Evolutionary conservation across 1,284 basidiomycete species (phyloP), one percentile per base, ranked within the genome.

Genomic region (Hymenochaete sp.): DNA sequence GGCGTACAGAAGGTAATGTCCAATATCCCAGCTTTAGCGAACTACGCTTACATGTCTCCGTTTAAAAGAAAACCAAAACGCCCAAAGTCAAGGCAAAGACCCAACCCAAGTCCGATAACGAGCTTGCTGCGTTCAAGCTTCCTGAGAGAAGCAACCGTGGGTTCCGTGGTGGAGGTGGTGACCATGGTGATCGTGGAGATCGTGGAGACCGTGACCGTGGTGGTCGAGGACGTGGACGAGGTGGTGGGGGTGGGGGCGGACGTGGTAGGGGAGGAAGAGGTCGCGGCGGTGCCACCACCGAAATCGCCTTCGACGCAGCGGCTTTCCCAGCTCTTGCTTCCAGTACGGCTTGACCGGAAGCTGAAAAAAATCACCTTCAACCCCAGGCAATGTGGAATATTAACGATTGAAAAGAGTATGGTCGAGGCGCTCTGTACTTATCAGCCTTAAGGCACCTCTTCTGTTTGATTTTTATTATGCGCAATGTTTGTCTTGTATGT

Each of bases 241-340:
- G 49, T 5, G 33, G 42, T 11, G 27, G 50, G 22, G 47, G 50
- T 21, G n/a, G n/a, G n/a, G n/a, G 28, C 28, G 32, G 32, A 6
- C 33, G 49, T 22, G 47, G 46, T 14, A 44, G 52, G 28, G 53
- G 50, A 24, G 52, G 25, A 24, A 32, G 38, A 36, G 36, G 50
- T 22, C 53, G 56, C 22, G 19, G 56, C 45, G 63, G 58, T 48
- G 65, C 59, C 53, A 56, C 57, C 46, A 52, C 59, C 45, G 67
- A 86, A 65, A 72, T 82, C 59, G 79, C 87, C 55, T 77, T 78
- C 58, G 88, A 93, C 65, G 72, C 86, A 64, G 70, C 67, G 26
- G 87, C 85, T 48, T 93, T 92, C 79, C 88, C 89, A 43, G 85
- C 87, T 53, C 73, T 91, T 38, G 36, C 36, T 14, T 22, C 13